These are phyloP conservation scores for Alopecurus myosuroides DNA, from an alignment of 176 grass and related monocot genomes.

Conservation along the genomic window DNA sequence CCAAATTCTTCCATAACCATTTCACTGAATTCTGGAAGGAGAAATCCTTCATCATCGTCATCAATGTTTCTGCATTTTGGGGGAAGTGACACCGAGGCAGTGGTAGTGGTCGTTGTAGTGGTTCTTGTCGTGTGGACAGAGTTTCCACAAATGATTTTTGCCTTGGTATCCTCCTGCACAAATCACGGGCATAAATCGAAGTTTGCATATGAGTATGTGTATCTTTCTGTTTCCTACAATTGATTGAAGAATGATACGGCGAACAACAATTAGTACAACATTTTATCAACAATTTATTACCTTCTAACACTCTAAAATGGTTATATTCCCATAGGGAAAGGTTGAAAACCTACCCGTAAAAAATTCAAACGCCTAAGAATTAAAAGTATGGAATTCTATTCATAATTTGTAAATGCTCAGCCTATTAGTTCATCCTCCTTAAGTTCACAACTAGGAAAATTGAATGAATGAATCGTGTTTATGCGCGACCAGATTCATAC, in stretches of 20 bases:
- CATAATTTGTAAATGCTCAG: not conserved
- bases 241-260: not conserved
- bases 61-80: constrained; percentile 49
- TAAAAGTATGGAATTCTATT: not conserved
- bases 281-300: not conserved
- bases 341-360: not conserved
- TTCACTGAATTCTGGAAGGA: constrained; percentile 82
- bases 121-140: constrained; percentile 44
- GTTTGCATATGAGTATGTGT: not conserved
- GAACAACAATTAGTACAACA: not conserved
- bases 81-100: constrained; percentile 30
- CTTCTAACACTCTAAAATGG: not conserved
- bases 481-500: constrained; percentile 32
- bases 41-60: constrained; percentile 61
- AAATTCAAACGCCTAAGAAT: not conserved
- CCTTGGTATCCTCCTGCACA: constrained; percentile 50
- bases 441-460: not conserved
- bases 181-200: constrained; percentile 12
- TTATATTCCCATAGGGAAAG: not conserved
- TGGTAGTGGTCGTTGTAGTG: constrained; percentile 36
- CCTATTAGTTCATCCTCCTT: not conserved
- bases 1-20: constrained; percentile 64
- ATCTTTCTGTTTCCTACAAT: not conserved
- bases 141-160: constrained; percentile 56
- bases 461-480: not conserved